phyloP scores from a whole-genome alignment of 78 protist species.

The Mantamonas sphyraenae region DNA sequence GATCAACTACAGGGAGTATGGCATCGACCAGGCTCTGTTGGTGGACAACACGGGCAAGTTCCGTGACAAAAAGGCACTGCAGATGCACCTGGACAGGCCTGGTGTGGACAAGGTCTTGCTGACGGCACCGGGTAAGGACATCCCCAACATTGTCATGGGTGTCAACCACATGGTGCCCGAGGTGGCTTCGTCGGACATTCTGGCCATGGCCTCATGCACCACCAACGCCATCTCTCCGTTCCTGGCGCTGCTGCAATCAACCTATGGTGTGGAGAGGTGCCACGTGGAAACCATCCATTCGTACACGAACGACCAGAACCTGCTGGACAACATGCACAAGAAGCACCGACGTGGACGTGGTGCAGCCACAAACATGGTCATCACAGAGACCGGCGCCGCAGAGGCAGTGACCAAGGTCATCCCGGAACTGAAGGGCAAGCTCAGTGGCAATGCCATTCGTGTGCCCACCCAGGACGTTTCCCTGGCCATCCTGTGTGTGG shows the following conservation, averaged over 20 bases:
- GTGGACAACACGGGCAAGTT: constrained; percentile 25
- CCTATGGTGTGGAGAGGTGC: constrained; percentile 13
- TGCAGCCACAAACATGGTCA: constrained; percentile 12
- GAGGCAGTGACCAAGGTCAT: constrained; percentile 17
- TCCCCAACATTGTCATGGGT: constrained; percentile 20
- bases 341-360: constrained; percentile 21
- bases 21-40: constrained; percentile 14
- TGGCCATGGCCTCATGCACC: constrained; percentile 24
- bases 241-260: not conserved
- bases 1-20: constrained; percentile 16
- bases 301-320: constrained; percentile 20
- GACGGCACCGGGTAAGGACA: constrained; percentile 26
- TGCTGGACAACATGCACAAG: constrained; percentile 18
- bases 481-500: constrained; percentile 9
- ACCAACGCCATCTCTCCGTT: constrained; percentile 17
- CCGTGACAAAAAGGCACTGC: not conserved
- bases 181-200: no score
- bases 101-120: constrained; percentile 12
- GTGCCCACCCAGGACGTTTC: constrained; percentile 32
- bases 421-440: constrained; percentile 25
- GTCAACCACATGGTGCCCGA: no score
- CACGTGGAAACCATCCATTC: constrained; percentile 25
- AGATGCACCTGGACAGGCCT: constrained; percentile 2
- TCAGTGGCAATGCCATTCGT: constrained; percentile 21
- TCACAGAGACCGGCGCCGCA: constrained; percentile 25